Percentiles rank a stretch among this genome's conserved stretches.
These are phyloP conservation scores for Penicillium angulare DNA, from an alignment of 495 filamentous ascomycete genomes.

Conservation along the genomic window DNA sequence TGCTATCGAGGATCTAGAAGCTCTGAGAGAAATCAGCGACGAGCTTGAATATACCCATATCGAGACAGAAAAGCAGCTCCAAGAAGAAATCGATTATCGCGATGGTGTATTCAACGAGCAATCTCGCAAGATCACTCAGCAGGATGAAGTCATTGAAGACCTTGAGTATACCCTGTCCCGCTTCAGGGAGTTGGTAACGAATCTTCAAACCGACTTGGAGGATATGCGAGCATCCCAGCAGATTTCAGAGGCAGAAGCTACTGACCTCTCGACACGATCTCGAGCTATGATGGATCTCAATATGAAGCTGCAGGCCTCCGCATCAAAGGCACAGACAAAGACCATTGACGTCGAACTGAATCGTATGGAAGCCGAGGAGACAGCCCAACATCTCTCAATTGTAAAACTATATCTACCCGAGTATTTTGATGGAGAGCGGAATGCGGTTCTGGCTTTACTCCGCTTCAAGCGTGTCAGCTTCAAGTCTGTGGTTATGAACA, in stretches of 20 bases:
- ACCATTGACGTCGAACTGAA: constrained; percentile 88
- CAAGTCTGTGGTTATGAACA: constrained; percentile 78
- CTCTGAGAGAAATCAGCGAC: constrained; percentile 85
- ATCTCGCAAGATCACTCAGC: constrained; percentile 53
- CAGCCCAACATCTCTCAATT: constrained; percentile 81
- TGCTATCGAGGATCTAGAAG: constrained; percentile 81
- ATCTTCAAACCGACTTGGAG: constrained; percentile 80
- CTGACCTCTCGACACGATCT: constrained; percentile 79
- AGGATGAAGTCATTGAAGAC: constrained; percentile 78
- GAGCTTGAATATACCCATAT: constrained; percentile 92
- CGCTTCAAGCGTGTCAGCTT: constrained; percentile 85
- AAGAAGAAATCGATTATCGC: constrained; percentile 84
- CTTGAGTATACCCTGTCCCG: constrained; percentile 84
- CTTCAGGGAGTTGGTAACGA: constrained; percentile 85
- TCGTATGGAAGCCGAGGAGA: constrained; percentile 87
- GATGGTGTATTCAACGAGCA: constrained; percentile 78
- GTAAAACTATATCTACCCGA: constrained; percentile 88
- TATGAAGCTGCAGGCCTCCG: constrained; percentile 84
- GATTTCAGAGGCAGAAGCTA: constrained; percentile 87
- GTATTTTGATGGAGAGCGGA: constrained; percentile 71
- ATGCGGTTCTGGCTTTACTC: constrained; percentile 81
- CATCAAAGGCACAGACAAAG: constrained; percentile 86
- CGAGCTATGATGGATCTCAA: constrained; percentile 95
- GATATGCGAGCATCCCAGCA: constrained; percentile 89
- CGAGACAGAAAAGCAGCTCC: constrained; percentile 89